Evolutionary conservation across 2,329 filamentous ascomycete genomes (phyloP).

Genomic region (Pseudocercospora musae): DNA sequence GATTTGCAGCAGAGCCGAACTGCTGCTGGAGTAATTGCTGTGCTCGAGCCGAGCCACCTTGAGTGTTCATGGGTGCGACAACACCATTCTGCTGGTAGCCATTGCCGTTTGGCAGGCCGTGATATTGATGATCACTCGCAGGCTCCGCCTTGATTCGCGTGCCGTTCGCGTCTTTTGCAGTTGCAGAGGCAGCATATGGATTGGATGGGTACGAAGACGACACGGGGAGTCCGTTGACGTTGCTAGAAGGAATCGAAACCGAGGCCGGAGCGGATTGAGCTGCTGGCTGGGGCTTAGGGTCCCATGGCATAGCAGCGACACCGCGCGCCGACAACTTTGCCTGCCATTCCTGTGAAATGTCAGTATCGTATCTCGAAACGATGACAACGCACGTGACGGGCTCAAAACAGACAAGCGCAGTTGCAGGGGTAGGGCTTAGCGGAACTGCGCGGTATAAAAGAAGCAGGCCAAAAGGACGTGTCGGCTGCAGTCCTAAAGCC

Average conservation of each 20-base stretch:
- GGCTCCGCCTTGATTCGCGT: constrained; percentile 54
- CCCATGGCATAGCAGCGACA: constrained; percentile 91
- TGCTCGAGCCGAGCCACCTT: constrained; percentile 46
- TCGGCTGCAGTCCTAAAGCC: constrained; percentile 39
- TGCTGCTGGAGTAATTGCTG: constrained; percentile 55
- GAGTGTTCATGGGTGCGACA: constrained; percentile 21
- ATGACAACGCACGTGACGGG: constrained; percentile 24
- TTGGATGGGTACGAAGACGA: constrained; percentile 20
- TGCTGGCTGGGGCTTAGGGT: constrained; percentile 67
- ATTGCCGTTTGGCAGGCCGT: constrained; percentile 27
- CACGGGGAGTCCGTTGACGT: constrained; percentile 21
- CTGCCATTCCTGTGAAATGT: constrained; percentile 75
- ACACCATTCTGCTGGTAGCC: constrained; percentile 24
- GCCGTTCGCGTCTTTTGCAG: constrained; percentile 37
- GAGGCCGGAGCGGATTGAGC: constrained; percentile 27
- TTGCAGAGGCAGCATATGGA: constrained; percentile 24
- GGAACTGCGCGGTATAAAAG: constrained; percentile 42
- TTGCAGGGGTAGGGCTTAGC: constrained; percentile 20
- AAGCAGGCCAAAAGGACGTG: constrained; percentile 43
- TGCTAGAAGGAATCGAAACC: constrained; percentile 19
- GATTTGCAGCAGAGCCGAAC: constrained; percentile 63
- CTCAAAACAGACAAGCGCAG: constrained; percentile 37
- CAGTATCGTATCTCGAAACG: constrained; percentile 8
- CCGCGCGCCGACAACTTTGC: constrained; percentile 79
- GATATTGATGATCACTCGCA: constrained; percentile 34